Conservation (phyloP, 2,329 filamentous ascomycete species). For the Chaetomiaceae sp. region DNA sequence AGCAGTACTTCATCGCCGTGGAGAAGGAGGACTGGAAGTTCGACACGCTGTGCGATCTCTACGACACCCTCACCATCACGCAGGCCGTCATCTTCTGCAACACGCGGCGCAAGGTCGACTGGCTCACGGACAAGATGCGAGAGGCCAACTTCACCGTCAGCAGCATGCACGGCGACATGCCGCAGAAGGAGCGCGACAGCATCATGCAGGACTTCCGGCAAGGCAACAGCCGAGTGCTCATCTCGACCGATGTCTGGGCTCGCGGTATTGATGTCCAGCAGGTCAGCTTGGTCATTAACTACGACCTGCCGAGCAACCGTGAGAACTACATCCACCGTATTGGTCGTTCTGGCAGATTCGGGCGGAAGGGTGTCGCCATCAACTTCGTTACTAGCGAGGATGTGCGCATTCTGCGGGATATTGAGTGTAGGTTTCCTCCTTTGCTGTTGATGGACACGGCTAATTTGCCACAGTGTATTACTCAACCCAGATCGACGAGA, state of each 20-base stretch:
- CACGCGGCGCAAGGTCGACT: constrained; percentile 97
- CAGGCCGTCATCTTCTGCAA: constrained; percentile 99
- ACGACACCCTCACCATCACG: constrained; percentile 97
- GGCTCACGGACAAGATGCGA: constrained; percentile 98
- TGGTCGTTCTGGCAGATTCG: constrained; percentile 90
- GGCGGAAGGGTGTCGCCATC: constrained; percentile 97
- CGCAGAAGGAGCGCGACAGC: constrained; percentile 93
- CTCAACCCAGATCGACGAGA: constrained; percentile 95
- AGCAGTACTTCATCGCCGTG: constrained; percentile 98
- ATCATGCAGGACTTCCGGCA: constrained; percentile 99
- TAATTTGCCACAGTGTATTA: constrained; percentile 66
- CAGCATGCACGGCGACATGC: constrained; percentile 99
- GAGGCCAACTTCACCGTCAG: constrained; percentile 98
- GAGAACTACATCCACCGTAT: constrained; percentile 99
- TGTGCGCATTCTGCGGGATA: constrained; percentile 93
- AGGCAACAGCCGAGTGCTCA: constrained; percentile 91
- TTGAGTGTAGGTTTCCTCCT: constrained; percentile 69
- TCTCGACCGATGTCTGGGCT: constrained; percentile 97
- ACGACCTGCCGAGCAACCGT: constrained; percentile 95
- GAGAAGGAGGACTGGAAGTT: constrained; percentile 99
- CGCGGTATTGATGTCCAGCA: constrained; percentile 99
- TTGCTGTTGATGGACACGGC: neutral
- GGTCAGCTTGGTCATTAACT: constrained; percentile 97
- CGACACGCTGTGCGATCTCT: constrained; percentile 95
- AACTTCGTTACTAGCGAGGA: constrained; percentile 99